Conservation (phyloP, 257 asterid species). For the Rhazya stricta region DNA sequence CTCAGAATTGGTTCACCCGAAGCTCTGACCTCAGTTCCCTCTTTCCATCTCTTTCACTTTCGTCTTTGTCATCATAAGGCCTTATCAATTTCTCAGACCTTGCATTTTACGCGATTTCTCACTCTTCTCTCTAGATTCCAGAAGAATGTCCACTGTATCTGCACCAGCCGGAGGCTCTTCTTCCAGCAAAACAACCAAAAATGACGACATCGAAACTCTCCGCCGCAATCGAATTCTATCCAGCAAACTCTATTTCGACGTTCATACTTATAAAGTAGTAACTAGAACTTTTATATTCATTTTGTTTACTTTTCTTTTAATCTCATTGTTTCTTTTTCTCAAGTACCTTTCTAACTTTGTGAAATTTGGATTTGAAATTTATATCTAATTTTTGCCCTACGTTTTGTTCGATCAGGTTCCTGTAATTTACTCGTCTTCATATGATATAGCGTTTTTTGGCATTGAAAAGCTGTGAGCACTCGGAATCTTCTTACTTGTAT, state of each 20-base stretch:
- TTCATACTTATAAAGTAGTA: conserved; percentile 56
- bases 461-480: conserved; percentile 74
- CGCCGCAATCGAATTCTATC: conserved; percentile 61
- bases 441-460: conserved; percentile 78
- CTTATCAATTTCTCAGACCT: conserved; percentile 21
- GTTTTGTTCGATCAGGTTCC: conserved; percentile 55
- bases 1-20: neutral
- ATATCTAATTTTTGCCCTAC: neutral
- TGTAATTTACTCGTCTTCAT: conserved; percentile 67
- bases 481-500: neutral
- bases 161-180: conserved; percentile 26
- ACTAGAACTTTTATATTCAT: neutral
- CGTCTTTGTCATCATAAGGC: conserved; percentile 13
- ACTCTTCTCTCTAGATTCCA: neutral
- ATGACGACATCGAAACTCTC: conserved; percentile 40
- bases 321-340: neutral
- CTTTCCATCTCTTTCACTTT: neutral
- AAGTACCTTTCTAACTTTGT: neutral
- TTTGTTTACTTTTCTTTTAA: neutral
- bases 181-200: conserved; percentile 14
- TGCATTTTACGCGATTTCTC: conserved; percentile 6
- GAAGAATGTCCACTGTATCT: conserved; percentile 32
- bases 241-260: conserved; percentile 85
- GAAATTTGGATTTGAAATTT: neutral
- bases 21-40: neutral